Evolutionary conservation across 2,329 filamentous ascomycete species (phyloP).

Genomic region (Fusarium foetens): DNA sequence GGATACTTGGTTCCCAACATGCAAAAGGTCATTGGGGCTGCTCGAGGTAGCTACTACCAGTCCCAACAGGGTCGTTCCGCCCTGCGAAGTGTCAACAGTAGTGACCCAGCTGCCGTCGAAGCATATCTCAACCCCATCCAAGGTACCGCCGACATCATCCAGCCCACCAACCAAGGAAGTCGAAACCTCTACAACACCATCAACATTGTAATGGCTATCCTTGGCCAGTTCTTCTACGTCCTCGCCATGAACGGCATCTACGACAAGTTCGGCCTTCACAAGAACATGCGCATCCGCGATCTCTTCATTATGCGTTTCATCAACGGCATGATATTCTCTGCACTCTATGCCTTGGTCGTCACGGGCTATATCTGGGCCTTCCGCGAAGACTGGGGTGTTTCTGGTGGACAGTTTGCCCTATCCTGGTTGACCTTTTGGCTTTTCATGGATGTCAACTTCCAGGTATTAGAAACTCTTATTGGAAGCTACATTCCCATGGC

Average conservation of each 20-base stretch:
- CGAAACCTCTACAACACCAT: constrained; percentile 53
- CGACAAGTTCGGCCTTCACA: constrained; percentile 31
- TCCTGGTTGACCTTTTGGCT: constrained; percentile 52
- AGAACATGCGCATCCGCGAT: constrained; percentile 37
- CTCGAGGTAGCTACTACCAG: constrained; percentile 43
- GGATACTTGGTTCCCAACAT: constrained; percentile 46
- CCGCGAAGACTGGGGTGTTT: constrained; percentile 53
- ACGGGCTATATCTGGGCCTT: constrained; percentile 58
- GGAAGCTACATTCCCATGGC: constrained; percentile 46
- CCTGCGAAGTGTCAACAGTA: constrained; percentile 37
- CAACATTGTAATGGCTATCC: constrained; percentile 50
- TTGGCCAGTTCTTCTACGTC: constrained; percentile 48
- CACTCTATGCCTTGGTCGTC: constrained; percentile 51
- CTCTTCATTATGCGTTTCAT: constrained; percentile 41
- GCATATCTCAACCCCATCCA: constrained; percentile 51
- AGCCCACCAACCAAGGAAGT: constrained; percentile 49
- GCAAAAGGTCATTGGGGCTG: constrained; percentile 40
- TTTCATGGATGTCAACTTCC: constrained; percentile 55
- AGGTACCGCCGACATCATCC: constrained; percentile 43
- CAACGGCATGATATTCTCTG: constrained; percentile 47
- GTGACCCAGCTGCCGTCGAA: constrained; percentile 39
- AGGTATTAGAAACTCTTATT: constrained; percentile 51
- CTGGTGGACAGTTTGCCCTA: constrained; percentile 41
- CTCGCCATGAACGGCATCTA: constrained; percentile 42
- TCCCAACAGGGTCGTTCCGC: constrained; percentile 35